Evolutionary conservation across 2,329 filamentous ascomycete genomes (phyloP).

Genomic region (Aspergillus costaricaensis): DNA sequence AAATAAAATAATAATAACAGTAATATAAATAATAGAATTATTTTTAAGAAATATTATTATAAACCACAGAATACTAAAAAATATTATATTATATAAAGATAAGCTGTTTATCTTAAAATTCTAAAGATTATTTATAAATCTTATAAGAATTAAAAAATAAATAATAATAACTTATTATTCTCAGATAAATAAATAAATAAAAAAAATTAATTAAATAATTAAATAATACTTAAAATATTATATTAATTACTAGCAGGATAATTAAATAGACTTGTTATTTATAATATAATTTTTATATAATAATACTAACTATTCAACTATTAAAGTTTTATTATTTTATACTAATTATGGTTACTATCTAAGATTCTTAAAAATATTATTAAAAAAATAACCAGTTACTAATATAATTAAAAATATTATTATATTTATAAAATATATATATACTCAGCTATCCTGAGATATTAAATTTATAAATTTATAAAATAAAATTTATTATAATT

Average conservation of each 20-base stretch:
- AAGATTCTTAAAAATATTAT: background rate
- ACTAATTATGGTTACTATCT: background rate
- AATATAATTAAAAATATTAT: background rate
- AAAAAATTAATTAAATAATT: background rate
- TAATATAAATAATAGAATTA: no score
- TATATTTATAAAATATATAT: background rate
- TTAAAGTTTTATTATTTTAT: background rate
- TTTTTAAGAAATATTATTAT: no score
- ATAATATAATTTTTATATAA: background rate
- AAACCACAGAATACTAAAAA: background rate
- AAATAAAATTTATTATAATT: no score
- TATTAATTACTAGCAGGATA: background rate
- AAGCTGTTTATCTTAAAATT: background rate
- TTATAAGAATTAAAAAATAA: no score
- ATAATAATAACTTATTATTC: background rate
- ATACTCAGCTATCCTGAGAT: no score
- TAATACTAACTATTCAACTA: no score
- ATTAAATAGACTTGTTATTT: background rate
- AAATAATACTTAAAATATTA: background rate
- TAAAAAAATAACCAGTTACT: background rate
- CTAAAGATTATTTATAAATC: no score
- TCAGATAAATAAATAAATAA: background rate
- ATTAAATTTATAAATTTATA: no score
- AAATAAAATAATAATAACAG: no score
- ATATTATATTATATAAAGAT: no score